Evolutionary conservation across 495 filamentous ascomycete species (phyloP), one percentile per base, ranked within the genome.

Genomic region (Neurospora africana): DNA sequence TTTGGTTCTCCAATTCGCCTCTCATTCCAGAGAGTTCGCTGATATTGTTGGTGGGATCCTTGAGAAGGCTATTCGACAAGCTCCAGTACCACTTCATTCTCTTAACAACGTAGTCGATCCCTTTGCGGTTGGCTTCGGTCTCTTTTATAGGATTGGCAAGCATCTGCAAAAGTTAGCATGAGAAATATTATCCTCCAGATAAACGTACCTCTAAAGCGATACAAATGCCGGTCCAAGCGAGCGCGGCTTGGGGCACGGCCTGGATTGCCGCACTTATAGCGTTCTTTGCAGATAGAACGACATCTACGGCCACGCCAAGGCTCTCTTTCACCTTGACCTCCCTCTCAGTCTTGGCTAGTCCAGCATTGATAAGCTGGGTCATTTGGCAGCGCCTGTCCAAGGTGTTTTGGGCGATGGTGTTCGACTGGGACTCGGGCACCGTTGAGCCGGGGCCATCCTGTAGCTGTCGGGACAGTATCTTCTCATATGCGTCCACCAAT

Each of bases 401-500:
- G 47, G 70, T 72, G 27, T 72, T 70, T 19, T 71, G 37, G 21
- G 53, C 70, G 61, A 76, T 77, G 1, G 17, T 69, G 7, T 72
- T 72, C 41, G 69, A 43, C 35, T 68, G 13, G 38, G 27, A 68
- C 40, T 69, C 37, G 47, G 33, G 21, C n/a, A 61, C 72, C 17
- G 17, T 19, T n/a, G 39, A 69, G 68, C 47, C 58, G 3, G 39
- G 21, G 35, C 41, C 35, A 35, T 74, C 69, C 38, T 72, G 8
- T 7, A 76, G 74, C 58, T 76, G 23, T 11, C 39, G 9, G 35
- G 74, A 76, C 41, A 74, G 33, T 33, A 73, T 72, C 61, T 70
- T 74, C 68, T 77, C 72, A 70, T 76, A 77, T 36, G 68, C 72
- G 21, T 61, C 47, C 7, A 77, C 70, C 36, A 77, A 70, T 43